Evolutionary conservation across 2,329 filamentous ascomycete genomes (phyloP).

Genomic region (Fusarium xyrophilum): DNA sequence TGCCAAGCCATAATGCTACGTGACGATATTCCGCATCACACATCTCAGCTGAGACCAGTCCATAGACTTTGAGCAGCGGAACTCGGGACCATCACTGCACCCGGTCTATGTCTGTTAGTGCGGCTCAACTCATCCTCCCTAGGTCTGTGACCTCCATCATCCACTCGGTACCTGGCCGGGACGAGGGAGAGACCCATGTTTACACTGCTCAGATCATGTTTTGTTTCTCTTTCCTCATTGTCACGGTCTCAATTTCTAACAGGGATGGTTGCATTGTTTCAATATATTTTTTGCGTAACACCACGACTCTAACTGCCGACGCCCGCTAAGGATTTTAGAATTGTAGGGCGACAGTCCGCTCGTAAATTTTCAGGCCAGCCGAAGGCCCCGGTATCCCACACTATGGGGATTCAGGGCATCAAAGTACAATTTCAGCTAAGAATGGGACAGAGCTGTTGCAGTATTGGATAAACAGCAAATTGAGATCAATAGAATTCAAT

Average conservation of each 20-base stretch:
- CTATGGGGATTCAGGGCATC: not conserved
- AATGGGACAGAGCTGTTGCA: not conserved
- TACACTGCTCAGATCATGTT: slow-evolving; percentile 1
- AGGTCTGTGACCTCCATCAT: not conserved
- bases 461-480: accelerated
- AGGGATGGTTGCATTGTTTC: not conserved
- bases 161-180: not conserved
- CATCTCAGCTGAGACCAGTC: not conserved
- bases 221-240: not conserved
- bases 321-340: not conserved
- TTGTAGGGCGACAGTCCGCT: not conserved
- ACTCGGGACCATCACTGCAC: slow-evolving; percentile 4
- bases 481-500: not conserved
- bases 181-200: not conserved
- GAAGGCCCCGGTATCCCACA: not conserved
- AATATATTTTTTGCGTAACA: not conserved
- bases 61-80: not conserved
- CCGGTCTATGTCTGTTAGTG: not conserved
- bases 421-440: not conserved
- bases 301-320: not conserved
- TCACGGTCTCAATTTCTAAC: not conserved
- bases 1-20: not conserved
- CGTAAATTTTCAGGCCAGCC: not conserved
- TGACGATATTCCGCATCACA: not conserved
- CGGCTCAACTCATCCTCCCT: not conserved